Evolutionary conservation across 2,329 filamentous ascomycete genomes (phyloP).

Genomic region (Leptographium radiaticola): DNA sequence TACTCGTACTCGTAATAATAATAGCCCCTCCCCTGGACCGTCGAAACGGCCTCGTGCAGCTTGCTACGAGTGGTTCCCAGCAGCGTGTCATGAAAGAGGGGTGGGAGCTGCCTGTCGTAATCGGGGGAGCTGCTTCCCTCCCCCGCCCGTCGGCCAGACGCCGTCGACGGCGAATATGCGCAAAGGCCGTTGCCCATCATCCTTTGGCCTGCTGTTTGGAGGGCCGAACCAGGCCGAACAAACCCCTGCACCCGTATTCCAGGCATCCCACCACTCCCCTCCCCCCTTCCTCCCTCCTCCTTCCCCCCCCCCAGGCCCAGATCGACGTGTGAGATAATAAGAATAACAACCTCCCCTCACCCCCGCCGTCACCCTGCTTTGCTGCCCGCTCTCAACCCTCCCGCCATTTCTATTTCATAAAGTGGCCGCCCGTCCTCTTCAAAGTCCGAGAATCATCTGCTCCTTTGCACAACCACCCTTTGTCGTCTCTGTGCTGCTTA

Average conservation of each 20-base stretch:
- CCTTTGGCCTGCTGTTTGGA: neutral
- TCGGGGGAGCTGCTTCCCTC: constrained; percentile 8
- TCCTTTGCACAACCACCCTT: too few relatives aligned
- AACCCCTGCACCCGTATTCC: neutral
- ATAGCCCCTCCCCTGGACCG: constrained; percentile 25
- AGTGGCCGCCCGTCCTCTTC: too few relatives aligned
- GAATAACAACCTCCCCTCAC: too few relatives aligned
- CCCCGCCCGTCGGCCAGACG: constrained; percentile 1
- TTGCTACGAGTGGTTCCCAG: neutral
- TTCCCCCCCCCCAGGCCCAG: neutral
- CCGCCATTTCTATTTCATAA: too few relatives aligned
- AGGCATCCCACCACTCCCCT: neutral
- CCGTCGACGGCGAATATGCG: constrained; percentile 1
- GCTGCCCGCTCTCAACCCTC: too few relatives aligned
- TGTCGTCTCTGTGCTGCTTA: too few relatives aligned
- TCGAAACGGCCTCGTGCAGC: constrained; percentile 21
- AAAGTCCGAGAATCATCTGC: too few relatives aligned
- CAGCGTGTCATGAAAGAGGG: neutral
- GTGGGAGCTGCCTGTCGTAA: constrained; percentile 4
- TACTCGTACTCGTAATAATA: constrained; percentile 22
- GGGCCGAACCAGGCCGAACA: neutral
- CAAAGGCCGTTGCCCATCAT: constrained; percentile 1
- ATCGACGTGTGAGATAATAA: neutral
- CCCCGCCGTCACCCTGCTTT: too few relatives aligned
- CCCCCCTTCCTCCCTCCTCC: neutral